A percentile compares a stretch with the other conserved stretches of the same genome.
Evolutionary conservation across 345 rosid genomes (phyloP).

Genomic region (Hibiscus mutabilis): DNA sequence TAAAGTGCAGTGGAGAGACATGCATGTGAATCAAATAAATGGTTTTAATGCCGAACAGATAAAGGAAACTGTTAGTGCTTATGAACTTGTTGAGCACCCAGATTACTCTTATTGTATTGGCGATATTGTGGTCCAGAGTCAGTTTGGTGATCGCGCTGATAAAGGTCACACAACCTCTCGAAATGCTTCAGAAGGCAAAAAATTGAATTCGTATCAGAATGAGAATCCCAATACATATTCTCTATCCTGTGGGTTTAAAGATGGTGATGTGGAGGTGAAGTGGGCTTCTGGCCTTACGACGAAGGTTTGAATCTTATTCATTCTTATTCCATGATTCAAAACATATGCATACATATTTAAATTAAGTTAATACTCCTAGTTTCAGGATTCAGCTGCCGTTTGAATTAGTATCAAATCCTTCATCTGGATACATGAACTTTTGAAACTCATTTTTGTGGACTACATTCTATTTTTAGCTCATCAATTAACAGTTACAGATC

Average conservation of each 20-base stretch:
- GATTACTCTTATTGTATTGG: slow-evolving; percentile 60
- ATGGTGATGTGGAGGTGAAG: slow-evolving; percentile 64
- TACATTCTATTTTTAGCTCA: neutral
- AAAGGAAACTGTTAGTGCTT: slow-evolving; percentile 75
- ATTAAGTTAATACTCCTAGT: neutral
- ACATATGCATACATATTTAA: neutral
- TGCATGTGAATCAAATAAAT: slow-evolving; percentile 26
- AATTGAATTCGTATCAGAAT: slow-evolving; percentile 15
- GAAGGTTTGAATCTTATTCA: slow-evolving; percentile 42
- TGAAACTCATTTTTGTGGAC: neutral
- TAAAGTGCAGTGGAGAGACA: slow-evolving; percentile 59
- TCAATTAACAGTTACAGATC: neutral
- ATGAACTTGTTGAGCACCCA: slow-evolving; percentile 85
- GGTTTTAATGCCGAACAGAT: slow-evolving; percentile 19
- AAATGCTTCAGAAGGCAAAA: slow-evolving; percentile 17
- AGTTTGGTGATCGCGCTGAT: slow-evolving; percentile 15
- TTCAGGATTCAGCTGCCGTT: neutral
- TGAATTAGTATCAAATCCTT: neutral
- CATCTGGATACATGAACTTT: neutral
- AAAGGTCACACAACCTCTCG: slow-evolving; percentile 15
- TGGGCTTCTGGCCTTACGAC: slow-evolving; percentile 68
- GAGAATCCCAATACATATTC: slow-evolving; percentile 22
- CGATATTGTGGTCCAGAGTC: slow-evolving; percentile 35
- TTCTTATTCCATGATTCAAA: neutral
- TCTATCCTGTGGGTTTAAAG: slow-evolving; percentile 60